Base-by-base conservation (phyloP, 805 yeast genomes). In the Saturnispora dispora region DNA sequence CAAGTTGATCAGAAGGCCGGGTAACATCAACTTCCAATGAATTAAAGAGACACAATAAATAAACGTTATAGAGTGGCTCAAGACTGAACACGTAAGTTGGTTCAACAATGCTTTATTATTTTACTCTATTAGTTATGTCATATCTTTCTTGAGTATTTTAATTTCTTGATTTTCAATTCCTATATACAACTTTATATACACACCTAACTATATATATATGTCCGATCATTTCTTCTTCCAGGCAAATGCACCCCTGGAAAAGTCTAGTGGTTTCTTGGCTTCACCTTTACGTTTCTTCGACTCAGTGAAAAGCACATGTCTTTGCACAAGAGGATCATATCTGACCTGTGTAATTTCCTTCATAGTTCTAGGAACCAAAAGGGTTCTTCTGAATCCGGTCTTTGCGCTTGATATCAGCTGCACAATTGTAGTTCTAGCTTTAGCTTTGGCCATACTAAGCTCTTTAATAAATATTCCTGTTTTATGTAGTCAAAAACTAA, bases 261-360 rank as follows among this genome's bases (percentile, higher is more conserved):
- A 78, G 57, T 71, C 77, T 41, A 76, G 55, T 15, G 79, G 76
- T 51, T 71, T 72, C 33, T 68, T 65, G 48, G 76, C 81, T 7
- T 81, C 81, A 67, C 68, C 67, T 53, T 85, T 88, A 68, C 99
- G 81, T 75, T 88, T 88, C 67, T 86, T 87, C 50, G 85, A 79
- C 66, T 91, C 99, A 30, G 82, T 81, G 72, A 93, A 91, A 54
- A 91, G 73, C 48, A 93, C 96, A 71, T 89, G 96, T 67, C 96
- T 82, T 68, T 85, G 82, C 10, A 88, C 96, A 54, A 82, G 61
- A 2, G 96, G 96, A 63, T 88, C 96, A 63, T 88, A 88, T 60
- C 93, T 78, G 32, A 90, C 83, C 63, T 88, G 93, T 46, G 80
- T 81, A 55, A 91, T 82, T 52, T 79, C 73, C 46, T 87, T 86